A percentile compares a stretch with the other conserved stretches of the same genome.
Conservation (phyloP, 352 stramenopile genomes). For the Pseudoperonospora humuli region DNA sequence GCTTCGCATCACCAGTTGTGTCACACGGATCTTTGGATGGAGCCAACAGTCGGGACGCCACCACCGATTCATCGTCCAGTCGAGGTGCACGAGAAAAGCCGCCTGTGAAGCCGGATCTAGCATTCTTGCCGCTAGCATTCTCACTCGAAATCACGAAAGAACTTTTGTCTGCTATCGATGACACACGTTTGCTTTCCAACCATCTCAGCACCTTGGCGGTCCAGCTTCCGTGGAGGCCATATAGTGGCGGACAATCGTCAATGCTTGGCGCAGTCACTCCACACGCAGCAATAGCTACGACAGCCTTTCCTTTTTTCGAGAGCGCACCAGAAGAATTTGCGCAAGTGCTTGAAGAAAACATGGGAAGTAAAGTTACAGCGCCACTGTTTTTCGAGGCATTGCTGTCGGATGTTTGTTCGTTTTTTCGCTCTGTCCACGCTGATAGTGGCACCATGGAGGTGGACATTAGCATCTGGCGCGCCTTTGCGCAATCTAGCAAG, state of each 20-base stretch:
- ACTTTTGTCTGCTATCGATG: constrained; percentile 31
- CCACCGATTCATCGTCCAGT: constrained; percentile 1
- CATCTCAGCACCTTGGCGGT: constrained; percentile 28
- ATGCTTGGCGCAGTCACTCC: constrained; percentile 5
- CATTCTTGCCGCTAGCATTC: constrained; percentile 29
- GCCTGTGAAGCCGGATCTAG: constrained; percentile 9
- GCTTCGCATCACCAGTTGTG: not conserved
- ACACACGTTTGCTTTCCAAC: constrained; percentile 20
- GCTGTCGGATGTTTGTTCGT: constrained; percentile 47
- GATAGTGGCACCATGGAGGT: constrained; percentile 52
- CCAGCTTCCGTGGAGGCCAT: constrained; percentile 39
- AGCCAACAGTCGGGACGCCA: not conserved
- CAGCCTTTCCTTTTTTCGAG: constrained; percentile 44
- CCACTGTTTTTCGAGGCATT: constrained; percentile 48
- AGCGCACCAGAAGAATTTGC: constrained; percentile 32
- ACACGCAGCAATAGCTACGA: constrained; percentile 4
- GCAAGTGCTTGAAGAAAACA: constrained; percentile 35
- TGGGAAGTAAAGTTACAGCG: constrained; percentile 35
- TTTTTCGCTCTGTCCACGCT: constrained; percentile 28
- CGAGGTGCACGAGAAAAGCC: constrained; percentile 2
- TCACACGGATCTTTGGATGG: constrained; percentile 12
- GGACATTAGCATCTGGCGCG: constrained; percentile 49
- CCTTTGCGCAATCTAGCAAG: constrained; percentile 5
- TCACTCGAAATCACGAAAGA: constrained; percentile 48
- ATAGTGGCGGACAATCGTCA: constrained; percentile 3